Conservation (phyloP, 768 basidiomycete species). For the Fomitopsis serialis region DNA sequence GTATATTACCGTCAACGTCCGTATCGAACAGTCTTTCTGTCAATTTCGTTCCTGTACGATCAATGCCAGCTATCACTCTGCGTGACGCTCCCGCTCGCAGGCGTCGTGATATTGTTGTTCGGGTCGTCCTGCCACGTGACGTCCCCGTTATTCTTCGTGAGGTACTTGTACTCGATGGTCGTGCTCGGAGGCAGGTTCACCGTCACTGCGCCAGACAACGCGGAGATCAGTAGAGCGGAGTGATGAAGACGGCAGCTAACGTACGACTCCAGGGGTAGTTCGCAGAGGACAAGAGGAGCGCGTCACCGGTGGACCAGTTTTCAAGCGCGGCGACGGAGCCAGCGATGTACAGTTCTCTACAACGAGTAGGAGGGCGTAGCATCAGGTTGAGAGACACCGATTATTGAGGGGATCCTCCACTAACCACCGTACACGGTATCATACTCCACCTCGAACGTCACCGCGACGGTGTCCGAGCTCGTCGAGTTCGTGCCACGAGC, state of each 20-base stretch:
- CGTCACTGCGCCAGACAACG: slow-evolving; percentile 36
- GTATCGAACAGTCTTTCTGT: too few species aligned
- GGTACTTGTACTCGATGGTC: slow-evolving; percentile 65
- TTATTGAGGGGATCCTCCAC: slow-evolving; percentile 17
- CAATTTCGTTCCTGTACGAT: background rate
- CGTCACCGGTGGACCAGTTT: slow-evolving; percentile 58
- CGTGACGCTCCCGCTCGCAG: slow-evolving; percentile 25
- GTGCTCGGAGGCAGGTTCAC: slow-evolving; percentile 54
- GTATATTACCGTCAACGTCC: too few species aligned
- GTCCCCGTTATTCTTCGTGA: slow-evolving; percentile 48
- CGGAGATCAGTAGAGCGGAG: background rate
- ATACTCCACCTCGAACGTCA: slow-evolving; percentile 60
- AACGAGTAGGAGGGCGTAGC: background rate
- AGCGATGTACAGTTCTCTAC: slow-evolving; percentile 63
- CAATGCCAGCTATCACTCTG: slow-evolving; percentile 27
- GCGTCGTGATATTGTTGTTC: slow-evolving; percentile 49
- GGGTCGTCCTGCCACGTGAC: slow-evolving; percentile 71
- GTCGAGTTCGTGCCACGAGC: background rate
- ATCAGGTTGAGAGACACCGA: background rate
- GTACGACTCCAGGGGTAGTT: slow-evolving; percentile 70
- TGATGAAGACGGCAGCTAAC: slow-evolving; percentile 18
- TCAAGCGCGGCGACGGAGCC: slow-evolving; percentile 53
- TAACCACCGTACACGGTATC: slow-evolving; percentile 58
- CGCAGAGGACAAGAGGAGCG: slow-evolving; percentile 47
- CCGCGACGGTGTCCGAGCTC: slow-evolving; percentile 27